Evolutionary conservation across 2,329 filamentous ascomycete genomes (phyloP).

Genomic region (Beauveria caledonica): DNA sequence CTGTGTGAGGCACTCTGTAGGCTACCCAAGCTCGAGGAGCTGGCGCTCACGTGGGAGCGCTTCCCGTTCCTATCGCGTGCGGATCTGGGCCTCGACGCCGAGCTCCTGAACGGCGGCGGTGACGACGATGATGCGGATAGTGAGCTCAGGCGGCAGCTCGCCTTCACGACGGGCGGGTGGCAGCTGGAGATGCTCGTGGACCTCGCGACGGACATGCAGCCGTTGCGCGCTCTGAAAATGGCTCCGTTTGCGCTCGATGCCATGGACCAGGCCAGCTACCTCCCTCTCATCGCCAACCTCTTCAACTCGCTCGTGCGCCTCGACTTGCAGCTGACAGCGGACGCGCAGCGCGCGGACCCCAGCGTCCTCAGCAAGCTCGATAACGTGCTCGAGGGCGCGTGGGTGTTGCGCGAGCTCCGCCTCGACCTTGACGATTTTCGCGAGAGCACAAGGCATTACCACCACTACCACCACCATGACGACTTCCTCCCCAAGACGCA

Average conservation of each 20-base stretch:
- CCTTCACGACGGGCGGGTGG: conserved; percentile 1
- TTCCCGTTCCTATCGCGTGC: not conserved
- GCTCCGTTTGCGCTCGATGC: not conserved
- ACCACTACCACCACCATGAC: too few species aligned
- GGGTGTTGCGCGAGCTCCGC: conserved; percentile 1
- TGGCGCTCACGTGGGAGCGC: not conserved
- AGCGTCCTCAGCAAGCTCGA: conserved; percentile 1
- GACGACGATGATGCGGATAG: not conserved
- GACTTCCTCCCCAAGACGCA: not conserved
- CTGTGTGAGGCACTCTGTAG: not conserved
- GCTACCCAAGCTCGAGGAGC: not conserved
- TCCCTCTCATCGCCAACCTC: conserved; percentile 3
- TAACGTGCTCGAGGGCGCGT: not conserved
- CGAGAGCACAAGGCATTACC: not conserved
- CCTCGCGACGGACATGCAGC: not conserved
- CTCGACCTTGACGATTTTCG: not conserved
- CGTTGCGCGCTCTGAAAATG: not conserved
- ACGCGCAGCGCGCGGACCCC: not conserved
- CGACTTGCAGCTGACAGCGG: not conserved
- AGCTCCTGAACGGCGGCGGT: not conserved
- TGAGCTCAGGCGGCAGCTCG: not conserved
- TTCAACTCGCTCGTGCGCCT: conserved; percentile 5
- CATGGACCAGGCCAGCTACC: conserved; percentile 5
- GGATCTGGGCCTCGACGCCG: not conserved
- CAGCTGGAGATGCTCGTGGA: conserved; percentile 5